A percentile compares a stretch with the other conserved stretches of the same genome.
These are phyloP conservation scores for Dispira simplex DNA, from an alignment of 192 early-diverging fungal genomes.

Conservation along the genomic window DNA sequence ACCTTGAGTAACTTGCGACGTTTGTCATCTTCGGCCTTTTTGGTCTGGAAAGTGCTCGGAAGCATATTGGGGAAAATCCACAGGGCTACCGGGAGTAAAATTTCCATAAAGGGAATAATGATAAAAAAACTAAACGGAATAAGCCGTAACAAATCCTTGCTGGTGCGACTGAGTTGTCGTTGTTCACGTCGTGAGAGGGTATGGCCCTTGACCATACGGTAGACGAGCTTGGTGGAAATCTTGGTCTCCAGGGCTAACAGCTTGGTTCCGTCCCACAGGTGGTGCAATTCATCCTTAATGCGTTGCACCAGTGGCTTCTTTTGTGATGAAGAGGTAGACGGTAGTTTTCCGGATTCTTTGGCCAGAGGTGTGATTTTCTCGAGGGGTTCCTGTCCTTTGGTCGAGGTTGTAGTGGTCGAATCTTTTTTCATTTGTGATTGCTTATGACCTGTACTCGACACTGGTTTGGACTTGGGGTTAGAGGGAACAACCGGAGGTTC, in stretches of 20 bases:
- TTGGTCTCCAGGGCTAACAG: slow-evolving; percentile 75
- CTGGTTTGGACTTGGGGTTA: no score
- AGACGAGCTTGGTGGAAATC: slow-evolving; percentile 63
- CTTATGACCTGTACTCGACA: no score
- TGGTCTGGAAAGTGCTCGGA: slow-evolving; percentile 89
- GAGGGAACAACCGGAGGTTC: no score
- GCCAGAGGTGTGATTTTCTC: no score
- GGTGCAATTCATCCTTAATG: slow-evolving; percentile 76
- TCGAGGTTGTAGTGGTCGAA: no score
- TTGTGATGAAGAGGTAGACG: not conserved
- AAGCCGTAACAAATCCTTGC: slow-evolving; percentile 69
- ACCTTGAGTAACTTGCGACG: slow-evolving; percentile 81
- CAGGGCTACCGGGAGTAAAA: slow-evolving; percentile 79
- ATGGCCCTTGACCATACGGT: slow-evolving; percentile 57
- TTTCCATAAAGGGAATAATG: slow-evolving; percentile 88
- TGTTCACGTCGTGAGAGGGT: slow-evolving; percentile 72
- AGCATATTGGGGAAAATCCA: slow-evolving; percentile 95
- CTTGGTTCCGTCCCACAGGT: slow-evolving; percentile 90
- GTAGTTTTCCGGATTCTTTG: not conserved
- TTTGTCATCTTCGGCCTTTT: slow-evolving; percentile 76
- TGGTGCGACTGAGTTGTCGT: slow-evolving; percentile 74
- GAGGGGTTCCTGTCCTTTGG: no score
- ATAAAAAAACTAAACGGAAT: slow-evolving; percentile 87
- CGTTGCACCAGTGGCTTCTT: slow-evolving; percentile 54
- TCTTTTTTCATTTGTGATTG: no score